These are phyloP conservation scores for Barbatosphaeria neglecta DNA, from an alignment of 495 filamentous ascomycete species.

Conservation along the genomic window DNA sequence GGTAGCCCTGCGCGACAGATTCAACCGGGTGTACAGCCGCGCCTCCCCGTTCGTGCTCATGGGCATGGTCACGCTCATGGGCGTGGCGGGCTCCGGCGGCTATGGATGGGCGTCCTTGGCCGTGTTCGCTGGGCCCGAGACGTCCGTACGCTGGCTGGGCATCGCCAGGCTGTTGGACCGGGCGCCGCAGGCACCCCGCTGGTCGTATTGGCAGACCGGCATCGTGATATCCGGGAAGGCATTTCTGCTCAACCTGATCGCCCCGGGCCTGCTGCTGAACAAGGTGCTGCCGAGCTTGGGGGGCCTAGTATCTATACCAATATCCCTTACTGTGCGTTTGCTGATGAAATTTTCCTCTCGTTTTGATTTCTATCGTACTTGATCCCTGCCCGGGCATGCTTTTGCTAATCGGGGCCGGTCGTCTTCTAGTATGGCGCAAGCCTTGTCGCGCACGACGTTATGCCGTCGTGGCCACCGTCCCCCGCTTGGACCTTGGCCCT, in stretches of 20 bases:
- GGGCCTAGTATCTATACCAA: background rate
- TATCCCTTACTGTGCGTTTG: background rate
- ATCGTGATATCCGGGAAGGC: background rate
- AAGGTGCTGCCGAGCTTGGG: background rate
- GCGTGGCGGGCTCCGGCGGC: conserved; percentile 28
- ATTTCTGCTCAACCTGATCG: background rate
- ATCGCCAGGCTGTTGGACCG: background rate
- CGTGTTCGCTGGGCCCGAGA: conserved; percentile 24
- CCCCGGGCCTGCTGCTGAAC: background rate
- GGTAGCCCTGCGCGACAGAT: conserved; percentile 43
- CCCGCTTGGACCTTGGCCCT: conserved; percentile 56
- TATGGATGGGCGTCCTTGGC: conserved; percentile 25
- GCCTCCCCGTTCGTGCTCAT: conserved; percentile 48
- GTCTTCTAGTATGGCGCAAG: conserved; percentile 9
- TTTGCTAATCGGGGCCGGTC: background rate
- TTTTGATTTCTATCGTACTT: no score
- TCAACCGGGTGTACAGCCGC: conserved; percentile 43
- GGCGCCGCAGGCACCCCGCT: background rate
- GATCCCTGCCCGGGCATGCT: no score
- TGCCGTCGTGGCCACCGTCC: conserved; percentile 57
- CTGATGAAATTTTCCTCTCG: no score
- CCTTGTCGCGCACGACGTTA: conserved; percentile 11
- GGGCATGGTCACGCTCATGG: conserved; percentile 40
- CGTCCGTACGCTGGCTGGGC: conserved; percentile 13
- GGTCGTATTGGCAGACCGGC: background rate